Base-by-base conservation (phyloP, 257 asterid genomes). In the Fraxinus anomala region DNA sequence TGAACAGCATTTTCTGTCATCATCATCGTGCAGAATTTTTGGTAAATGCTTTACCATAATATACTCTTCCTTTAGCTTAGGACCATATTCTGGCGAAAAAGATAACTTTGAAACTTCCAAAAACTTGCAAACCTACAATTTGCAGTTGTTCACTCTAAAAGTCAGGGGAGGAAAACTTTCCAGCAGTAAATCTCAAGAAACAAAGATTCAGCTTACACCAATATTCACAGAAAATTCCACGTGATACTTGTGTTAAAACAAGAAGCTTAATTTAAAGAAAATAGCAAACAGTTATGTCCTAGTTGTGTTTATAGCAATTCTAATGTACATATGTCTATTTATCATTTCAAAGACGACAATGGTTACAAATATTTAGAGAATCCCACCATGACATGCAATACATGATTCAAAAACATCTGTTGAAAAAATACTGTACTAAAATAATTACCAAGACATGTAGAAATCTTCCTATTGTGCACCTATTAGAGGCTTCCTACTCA, bases 1-100 rank as follows among this genome's bases (percentile, higher is more conserved):
- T 47, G 93, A 84, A 82, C 97, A 90, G 51, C 97, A 89, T 78
- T 73, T 85, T 74, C 70, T 75, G 56, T 80, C 89, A 49, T 88
- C 87, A 17, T 73, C 87, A 33, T 70, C 68, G 68, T 80, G 86
- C 76, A 77, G 75, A 70, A 84, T 77, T 73, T 77, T 84, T 30
- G 98, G 94, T 76, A 93, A 88, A 86, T 93, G 98, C 84, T 91
- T 91, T 88, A 92, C 98, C 96, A 94, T 85, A 76, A 94, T 82
- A 80, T 85, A 94, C 47, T 92, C 98, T 86, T 94, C 98, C 85
- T 94, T 94, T 47, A 94, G 85, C 92, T 92, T 94, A 76, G 98
- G 98, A 69, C 97, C 98, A 86, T 94, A 94, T 77, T 94, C 98
- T 4, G 92, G 94, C n/a, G 92, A 87, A 87, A 94, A 94, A 73